Conservation (phyloP, 305 asterid species). For the Salvia sclarea region DNA sequence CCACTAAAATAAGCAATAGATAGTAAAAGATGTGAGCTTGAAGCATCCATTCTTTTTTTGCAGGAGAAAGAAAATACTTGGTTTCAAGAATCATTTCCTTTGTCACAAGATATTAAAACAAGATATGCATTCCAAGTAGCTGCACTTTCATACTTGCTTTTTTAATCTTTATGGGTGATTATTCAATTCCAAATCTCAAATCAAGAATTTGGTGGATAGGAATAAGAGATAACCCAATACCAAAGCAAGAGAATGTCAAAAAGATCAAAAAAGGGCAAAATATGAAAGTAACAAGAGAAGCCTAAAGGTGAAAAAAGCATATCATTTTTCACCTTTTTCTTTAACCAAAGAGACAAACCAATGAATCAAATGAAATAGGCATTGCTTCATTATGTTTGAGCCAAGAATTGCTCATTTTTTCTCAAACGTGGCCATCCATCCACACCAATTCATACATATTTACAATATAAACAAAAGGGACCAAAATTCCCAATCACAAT, state of each 20-base stretch:
- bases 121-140: background rate
- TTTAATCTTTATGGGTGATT: background rate
- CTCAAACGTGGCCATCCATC: slow-evolving; percentile 40
- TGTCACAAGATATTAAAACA: background rate
- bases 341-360: background rate
- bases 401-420: slow-evolving; percentile 31
- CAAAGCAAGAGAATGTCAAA: slow-evolving; percentile 32
- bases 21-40: slow-evolving; percentile 14
- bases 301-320: slow-evolving; percentile 13
- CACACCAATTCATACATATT: slow-evolving; percentile 42
- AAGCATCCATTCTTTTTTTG: background rate
- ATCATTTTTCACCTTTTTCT: slow-evolving; percentile 4
- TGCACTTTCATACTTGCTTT: slow-evolving; percentile 7
- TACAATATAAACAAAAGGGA: slow-evolving; percentile 43
- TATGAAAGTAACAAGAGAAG: slow-evolving; percentile 18
- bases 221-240: slow-evolving; percentile 26
- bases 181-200: slow-evolving; percentile 13
- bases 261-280: background rate
- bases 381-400: slow-evolving; percentile 30
- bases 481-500: slow-evolving; percentile 37
- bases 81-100: slow-evolving; percentile 6
- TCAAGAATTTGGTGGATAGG: slow-evolving; percentile 20
- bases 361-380: slow-evolving; percentile 21
- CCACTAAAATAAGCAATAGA: slow-evolving; percentile 9
- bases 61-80: background rate